Base-by-base conservation (phyloP, 2,329 filamentous ascomycete genomes). In the Capronia coronata region DNA sequence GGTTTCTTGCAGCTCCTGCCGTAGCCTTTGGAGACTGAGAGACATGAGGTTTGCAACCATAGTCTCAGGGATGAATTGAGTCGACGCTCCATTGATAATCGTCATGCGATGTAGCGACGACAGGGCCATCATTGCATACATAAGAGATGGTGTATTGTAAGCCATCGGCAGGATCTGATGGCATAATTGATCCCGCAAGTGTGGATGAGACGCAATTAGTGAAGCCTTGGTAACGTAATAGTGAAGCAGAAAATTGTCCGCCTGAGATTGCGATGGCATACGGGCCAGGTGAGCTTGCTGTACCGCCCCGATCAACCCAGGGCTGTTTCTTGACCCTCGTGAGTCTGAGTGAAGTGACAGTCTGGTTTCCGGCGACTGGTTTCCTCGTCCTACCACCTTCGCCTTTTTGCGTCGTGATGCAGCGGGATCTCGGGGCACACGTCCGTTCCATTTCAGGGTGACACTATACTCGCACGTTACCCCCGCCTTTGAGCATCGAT, bases 131-230 rank as follows among this genome's bases (percentile, higher is more conserved):
- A 68, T 72, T 16, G 68, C 69, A 52, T 71, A 68, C 19, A 71
- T 61, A 43, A 72, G 60, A 1, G 68, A 68, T 2, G 67, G 69
- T 8, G 64, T 71, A 44, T 70, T 66, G 1, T 70, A 59, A 18
- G 67, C 69, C 68, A 71, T 71, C 1, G 69, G 68, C n/a, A 72
- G 60, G 11, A 71, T 63, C 64, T 70, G 65, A 16, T 63, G 62
- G 55, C 68, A 71, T 42, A 71, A 68, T 44, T 70, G 29, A 19
- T 40, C 22, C 30, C 40, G 49, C 16, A 51, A 27, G n/a, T 30
- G 13, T 9, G 37, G 25, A 25, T 51, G 49, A 13, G 38, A 14
- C 6, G 49, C 49, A n/a, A n/a, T n/a, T n/a, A n/a, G n/a, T n/a
- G n/a, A n/a, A n/a, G n/a, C n/a, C n/a, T n/a, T n/a, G n/a, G n/a